Evolutionary conservation across 352 stramenopile genomes (phyloP), one percentile per base, ranked within the genome.

Genomic region (Phytophthora ramorum): DNA sequence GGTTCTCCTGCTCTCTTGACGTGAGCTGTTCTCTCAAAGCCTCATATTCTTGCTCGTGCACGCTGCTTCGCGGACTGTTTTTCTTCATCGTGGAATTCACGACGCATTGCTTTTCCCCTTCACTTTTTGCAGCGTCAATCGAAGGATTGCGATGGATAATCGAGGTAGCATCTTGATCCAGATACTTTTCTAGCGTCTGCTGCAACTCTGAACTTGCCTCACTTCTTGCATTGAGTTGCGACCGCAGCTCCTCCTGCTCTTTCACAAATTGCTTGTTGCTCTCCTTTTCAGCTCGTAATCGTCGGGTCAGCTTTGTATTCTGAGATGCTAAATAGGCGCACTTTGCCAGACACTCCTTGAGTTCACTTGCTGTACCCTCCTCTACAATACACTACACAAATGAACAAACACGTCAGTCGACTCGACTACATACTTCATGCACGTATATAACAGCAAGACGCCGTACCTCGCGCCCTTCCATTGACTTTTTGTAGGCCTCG

Each of bases 1-100:
- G 48, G 17, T 78, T 90, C 49, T 87, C 81, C 32, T 78, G 52
- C 43, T 90, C 76, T 35, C 71, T 54, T 1, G 61, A 70, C 0
- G 73, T 46, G 22, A 84, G 28, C 12, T 80, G 58, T 6, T 69
- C 61, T 19, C 49, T 61, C 8, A 79, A 30, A 16, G 28, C 30
- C 20, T 66, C 67, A 20, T 59, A 13, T 51, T 63, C 45, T 16
- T 51, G 20, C 22, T 38, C 4, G 35, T 10, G 32, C 4, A 34
- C 22, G 1, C 22, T 47, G 35, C 4, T 5, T 14, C 22, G 22
- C 1, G 9, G 19, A 22, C 7, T 16, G 10, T 45, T 9, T 13
- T 62, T 46, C 4, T 52, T 50, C 10, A 4, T 20, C 40, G 14
- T 56, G 22, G 7, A 8, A 48, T 38, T 26, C 8, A 14, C 17